Percentiles rank a stretch among this genome's conserved stretches.
phyloP scores from a whole-genome alignment of 2,329 filamentous ascomycete species.

The Fonsecaea nubica region DNA sequence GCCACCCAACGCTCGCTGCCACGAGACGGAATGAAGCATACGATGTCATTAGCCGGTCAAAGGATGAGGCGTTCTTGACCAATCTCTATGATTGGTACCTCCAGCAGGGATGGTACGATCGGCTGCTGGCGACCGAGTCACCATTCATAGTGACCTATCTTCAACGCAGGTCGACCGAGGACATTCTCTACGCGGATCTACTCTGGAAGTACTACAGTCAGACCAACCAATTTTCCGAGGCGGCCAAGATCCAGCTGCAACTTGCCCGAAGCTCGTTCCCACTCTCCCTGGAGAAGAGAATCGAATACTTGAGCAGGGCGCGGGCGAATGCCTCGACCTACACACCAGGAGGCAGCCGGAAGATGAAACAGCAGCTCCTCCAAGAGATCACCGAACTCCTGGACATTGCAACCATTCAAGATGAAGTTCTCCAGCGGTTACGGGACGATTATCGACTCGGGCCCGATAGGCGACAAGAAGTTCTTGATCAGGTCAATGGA shows the following conservation, averaged over 20 bases:
- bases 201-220: slow-evolving; percentile 93
- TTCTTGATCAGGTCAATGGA: slow-evolving; percentile 75
- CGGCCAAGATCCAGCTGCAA: slow-evolving; percentile 82
- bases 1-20: slow-evolving; percentile 74
- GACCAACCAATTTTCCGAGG: slow-evolving; percentile 80
- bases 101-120: slow-evolving; percentile 79
- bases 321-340: slow-evolving; percentile 90
- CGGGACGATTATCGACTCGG: slow-evolving; percentile 73
- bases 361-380: slow-evolving; percentile 82
- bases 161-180: slow-evolving; percentile 72
- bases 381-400: slow-evolving; percentile 85
- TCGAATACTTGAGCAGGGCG: slow-evolving; percentile 86
- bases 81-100: slow-evolving; percentile 99
- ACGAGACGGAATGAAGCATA: slow-evolving; percentile 89
- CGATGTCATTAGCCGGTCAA: slow-evolving; percentile 82
- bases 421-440: slow-evolving; percentile 83
- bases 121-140: slow-evolving; percentile 82
- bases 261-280: slow-evolving; percentile 83
- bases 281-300: slow-evolving; percentile 81
- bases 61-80: slow-evolving; percentile 93
- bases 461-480: slow-evolving; percentile 66
- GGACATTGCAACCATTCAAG: slow-evolving; percentile 93
- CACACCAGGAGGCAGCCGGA: slow-evolving; percentile 75
- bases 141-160: slow-evolving; percentile 87
- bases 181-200: slow-evolving; percentile 82